These are phyloP conservation scores for Cystoisospora suis DNA, from an alignment of 169 alveolate species.

Conservation along the genomic window DNA sequence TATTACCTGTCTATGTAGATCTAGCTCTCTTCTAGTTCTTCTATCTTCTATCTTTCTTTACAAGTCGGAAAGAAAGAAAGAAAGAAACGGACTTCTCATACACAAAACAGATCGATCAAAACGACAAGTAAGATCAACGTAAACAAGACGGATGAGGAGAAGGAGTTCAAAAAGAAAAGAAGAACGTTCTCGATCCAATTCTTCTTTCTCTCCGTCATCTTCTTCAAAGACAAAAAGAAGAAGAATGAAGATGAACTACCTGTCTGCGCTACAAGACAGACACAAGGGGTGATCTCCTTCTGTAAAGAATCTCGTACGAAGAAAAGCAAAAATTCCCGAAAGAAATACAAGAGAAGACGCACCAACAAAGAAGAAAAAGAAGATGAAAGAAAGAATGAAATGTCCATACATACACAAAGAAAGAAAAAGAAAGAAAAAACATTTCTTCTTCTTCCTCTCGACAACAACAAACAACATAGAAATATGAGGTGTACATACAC, in stretches of 20 bases:
- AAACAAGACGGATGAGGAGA: too few species aligned
- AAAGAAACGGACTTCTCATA: too few species aligned
- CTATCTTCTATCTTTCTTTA: too few species aligned
- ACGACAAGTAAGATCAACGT: too few species aligned
- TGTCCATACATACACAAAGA: background rate
- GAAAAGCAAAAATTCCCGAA: constrained; percentile 66
- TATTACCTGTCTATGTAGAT: too few species aligned
- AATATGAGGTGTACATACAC: too few species aligned
- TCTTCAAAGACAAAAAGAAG: background rate
- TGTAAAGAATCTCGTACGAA: constrained; percentile 46
- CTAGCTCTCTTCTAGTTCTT: too few species aligned
- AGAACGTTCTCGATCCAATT: background rate
- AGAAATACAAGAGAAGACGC: constrained; percentile 51
- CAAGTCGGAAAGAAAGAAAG: too few species aligned
- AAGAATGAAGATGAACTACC: background rate
- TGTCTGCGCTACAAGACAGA: background rate
- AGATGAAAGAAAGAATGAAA: background rate
- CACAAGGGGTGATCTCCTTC: background rate
- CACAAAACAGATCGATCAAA: too few species aligned
- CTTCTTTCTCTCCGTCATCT: background rate
- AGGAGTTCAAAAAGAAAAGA: background rate
- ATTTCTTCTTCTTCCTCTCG: background rate
- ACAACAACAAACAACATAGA: background rate
- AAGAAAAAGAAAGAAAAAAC: background rate
- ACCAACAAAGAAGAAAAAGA: background rate